Conservation (phyloP, 495 filamentous ascomycete species). For the Podospora sp. region DNA sequence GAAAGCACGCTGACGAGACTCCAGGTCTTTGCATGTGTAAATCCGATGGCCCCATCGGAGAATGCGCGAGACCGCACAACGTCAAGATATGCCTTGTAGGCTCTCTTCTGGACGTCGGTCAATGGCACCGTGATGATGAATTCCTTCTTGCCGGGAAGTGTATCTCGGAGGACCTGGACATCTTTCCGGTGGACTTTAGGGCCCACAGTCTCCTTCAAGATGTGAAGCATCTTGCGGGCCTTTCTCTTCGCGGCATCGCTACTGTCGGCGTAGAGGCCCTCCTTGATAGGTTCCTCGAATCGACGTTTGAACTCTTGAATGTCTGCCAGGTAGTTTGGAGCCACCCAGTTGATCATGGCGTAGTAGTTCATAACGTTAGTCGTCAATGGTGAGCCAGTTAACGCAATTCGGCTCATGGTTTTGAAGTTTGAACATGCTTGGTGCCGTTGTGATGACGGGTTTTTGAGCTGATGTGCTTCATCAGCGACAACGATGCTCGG, state of each 20-base stretch:
- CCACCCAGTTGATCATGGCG: constrained; percentile 85
- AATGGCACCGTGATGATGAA: constrained; percentile 76
- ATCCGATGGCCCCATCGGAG: neutral
- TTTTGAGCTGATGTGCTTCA: constrained; percentile 84
- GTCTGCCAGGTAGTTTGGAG: constrained; percentile 73
- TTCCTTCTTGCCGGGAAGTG: constrained; percentile 74
- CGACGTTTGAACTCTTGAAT: constrained; percentile 63
- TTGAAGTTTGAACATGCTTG: constrained; percentile 57
- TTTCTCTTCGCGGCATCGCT: constrained; percentile 51
- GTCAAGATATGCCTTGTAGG: constrained; percentile 64
- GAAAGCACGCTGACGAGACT: constrained; percentile 52
- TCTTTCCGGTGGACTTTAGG: constrained; percentile 81
- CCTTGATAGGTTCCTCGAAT: constrained; percentile 72
- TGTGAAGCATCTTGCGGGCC: constrained; percentile 65
- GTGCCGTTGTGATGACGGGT: constrained; percentile 54
- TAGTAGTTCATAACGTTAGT: constrained; percentile 85
- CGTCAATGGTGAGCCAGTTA: constrained; percentile 84
- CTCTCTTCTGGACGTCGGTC: constrained; percentile 62
- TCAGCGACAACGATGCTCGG: constrained; percentile 84
- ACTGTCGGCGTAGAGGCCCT: constrained; percentile 70
- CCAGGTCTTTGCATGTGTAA: constrained; percentile 31
- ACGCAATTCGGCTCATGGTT: constrained; percentile 74
- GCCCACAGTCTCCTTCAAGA: constrained; percentile 69
- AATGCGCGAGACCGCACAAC: constrained; percentile 13
- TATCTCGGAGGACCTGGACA: constrained; percentile 62